Evolutionary conservation across 140 eudicot genomes (phyloP), one percentile per base, ranked within the genome.

Genomic region (Anethum foeniculum): DNA sequence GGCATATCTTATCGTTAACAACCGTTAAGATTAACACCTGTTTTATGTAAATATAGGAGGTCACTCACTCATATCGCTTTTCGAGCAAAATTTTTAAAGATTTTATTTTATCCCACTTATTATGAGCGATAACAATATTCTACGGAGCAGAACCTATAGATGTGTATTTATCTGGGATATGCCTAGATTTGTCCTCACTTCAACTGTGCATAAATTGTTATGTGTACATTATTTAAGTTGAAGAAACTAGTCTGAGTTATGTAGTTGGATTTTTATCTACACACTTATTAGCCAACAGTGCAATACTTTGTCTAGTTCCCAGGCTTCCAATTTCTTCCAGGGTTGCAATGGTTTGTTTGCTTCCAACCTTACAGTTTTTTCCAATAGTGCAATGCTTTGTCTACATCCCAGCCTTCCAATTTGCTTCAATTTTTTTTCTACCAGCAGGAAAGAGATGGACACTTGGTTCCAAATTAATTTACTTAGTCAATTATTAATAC

Each of bases 211-310:
- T 58, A 25, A 51, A 52, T 39, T 41, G 54, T 23, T 73, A 39
- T 39, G 46, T 9, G 56, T 43, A 12, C 6, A 44, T 16, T 23
- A 74, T 74, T 74, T 0, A 43, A 62, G n/a, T 43, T 11, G 21
- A 21, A 44, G 54, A 44, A 74, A 73, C 34, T 9, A 25, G 18
- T 62, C 7, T 41, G 16, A 62, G 34, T 62, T n/a, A 74, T 62
- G 5, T 25, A 62, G 69, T 62, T 62, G 69, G 69, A 62, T n/a
- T 41, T 23, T 3, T 3, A 41, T 18, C 30, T 62, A 62, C 69
- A 62, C 6, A 62, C 69, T 62, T 25, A 62, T 62, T 41, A 74
- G 78, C 78, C 56, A 43, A 44, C 78, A 41, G 56, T 44, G 58
- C 58, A 41, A 18, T 12, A 25, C 23, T n/a, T 74, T 43, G 78